Evolutionary conservation across 148 eudicot species (phyloP).

Genomic region (Rhododendron molle): DNA sequence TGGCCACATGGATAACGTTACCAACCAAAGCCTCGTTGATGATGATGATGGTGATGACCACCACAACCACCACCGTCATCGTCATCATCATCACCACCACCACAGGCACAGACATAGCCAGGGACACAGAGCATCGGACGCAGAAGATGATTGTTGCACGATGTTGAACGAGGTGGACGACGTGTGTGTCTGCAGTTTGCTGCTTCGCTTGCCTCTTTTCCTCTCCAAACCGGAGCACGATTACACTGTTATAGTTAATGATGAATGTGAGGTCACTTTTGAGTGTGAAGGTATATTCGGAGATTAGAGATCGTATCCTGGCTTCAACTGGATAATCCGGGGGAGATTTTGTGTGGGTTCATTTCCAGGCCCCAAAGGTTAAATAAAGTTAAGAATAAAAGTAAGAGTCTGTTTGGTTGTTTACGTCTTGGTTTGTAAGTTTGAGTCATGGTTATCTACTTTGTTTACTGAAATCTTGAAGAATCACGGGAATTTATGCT

Average conservation of each 20-base stretch:
- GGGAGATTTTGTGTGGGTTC: background rate
- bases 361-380: background rate
- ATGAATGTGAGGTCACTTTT: slow-evolving; percentile 43
- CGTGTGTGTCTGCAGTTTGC: slow-evolving; percentile 63
- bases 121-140: slow-evolving; percentile 20
- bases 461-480: background rate
- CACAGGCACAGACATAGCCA: slow-evolving; percentile 20
- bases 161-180: slow-evolving; percentile 58
- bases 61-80: background rate
- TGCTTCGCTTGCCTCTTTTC: slow-evolving; percentile 52
- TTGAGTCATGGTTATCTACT: background rate
- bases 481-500: background rate
- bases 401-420: background rate
- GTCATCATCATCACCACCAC: background rate
- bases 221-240: slow-evolving; percentile 55
- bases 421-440: background rate
- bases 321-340: background rate
- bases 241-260: slow-evolving; percentile 43
- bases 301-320: slow-evolving; percentile 6
- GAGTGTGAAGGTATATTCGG: slow-evolving; percentile 46
- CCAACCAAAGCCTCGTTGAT: background rate
- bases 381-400: background rate
- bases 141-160: slow-evolving; percentile 54
- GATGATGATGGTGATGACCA: background rate
- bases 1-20: background rate